These are phyloP conservation scores for Euphorbia peplus DNA, from an alignment of 345 rosid species.

Conservation along the genomic window DNA sequence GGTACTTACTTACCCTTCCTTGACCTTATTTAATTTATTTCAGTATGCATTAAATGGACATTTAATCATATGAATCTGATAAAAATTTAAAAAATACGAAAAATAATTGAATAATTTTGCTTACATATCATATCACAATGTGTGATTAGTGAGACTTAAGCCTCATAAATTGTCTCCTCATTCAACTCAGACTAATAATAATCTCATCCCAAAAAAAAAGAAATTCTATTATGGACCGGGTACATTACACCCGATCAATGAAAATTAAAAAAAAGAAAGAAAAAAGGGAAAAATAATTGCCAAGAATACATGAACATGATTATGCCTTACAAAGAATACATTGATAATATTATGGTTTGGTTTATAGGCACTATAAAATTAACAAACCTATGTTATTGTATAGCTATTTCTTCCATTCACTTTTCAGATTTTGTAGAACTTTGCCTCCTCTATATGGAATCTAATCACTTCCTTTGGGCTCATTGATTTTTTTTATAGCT, in stretches of 20 bases:
- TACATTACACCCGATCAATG: too few species aligned
- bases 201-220: neutral
- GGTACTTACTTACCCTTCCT: neutral
- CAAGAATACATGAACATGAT: neutral
- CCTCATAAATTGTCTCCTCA: neutral
- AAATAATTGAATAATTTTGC: neutral
- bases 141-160: neutral
- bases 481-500: neutral
- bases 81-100: neutral
- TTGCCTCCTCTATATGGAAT: neutral
- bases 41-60: too few species aligned
- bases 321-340: slow-evolving; percentile 15
- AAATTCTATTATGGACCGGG: too few species aligned
- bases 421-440: neutral
- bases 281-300: too few species aligned
- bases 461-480: too few species aligned
- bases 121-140: neutral
- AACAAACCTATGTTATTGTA: slow-evolving; percentile 12
- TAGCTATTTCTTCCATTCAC: neutral
- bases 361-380: slow-evolving; percentile 4
- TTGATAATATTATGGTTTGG: too few species aligned
- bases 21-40: too few species aligned
- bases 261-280: neutral
- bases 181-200: neutral
- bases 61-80: neutral